Evolutionary conservation across 1,284 basidiomycete genomes (phyloP).

Genomic region (Ceratobasidium sp.): DNA sequence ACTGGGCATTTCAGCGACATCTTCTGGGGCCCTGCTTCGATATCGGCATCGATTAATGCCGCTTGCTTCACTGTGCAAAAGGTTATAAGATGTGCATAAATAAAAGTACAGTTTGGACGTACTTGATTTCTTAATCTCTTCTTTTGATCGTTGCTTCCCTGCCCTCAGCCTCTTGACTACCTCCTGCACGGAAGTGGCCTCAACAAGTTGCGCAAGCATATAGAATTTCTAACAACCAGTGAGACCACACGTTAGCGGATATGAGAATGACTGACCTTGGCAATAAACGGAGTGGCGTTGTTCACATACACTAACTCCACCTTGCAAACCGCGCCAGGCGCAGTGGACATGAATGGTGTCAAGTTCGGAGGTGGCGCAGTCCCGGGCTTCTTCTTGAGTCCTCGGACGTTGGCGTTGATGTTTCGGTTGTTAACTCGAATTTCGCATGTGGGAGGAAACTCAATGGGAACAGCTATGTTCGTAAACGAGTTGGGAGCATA

Average conservation of each 20-base stretch:
- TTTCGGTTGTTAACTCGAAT: slow-evolving; percentile 81
- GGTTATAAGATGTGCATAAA: slow-evolving; percentile 17
- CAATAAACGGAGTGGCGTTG: slow-evolving; percentile 56
- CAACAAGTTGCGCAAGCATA: slow-evolving; percentile 84
- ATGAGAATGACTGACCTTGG: slow-evolving; percentile 46
- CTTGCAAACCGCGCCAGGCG: slow-evolving; percentile 65
- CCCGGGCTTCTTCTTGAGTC: slow-evolving; percentile 95
- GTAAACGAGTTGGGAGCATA: slow-evolving; percentile 62
- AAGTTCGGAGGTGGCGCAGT: slow-evolving; percentile 93
- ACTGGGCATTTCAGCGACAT: slow-evolving; percentile 94
- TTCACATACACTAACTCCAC: slow-evolving; percentile 93
- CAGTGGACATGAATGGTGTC: slow-evolving; percentile 66
- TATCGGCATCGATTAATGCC: slow-evolving; percentile 82
- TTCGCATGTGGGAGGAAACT: slow-evolving; percentile 93
- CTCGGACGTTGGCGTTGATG: slow-evolving; percentile 84
- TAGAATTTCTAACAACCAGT: slow-evolving; percentile 76
- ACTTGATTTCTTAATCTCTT: slow-evolving; percentile 78
- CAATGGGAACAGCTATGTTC: slow-evolving; percentile 69
- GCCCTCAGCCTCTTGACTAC: slow-evolving; percentile 75
- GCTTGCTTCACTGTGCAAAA: slow-evolving; percentile 67
- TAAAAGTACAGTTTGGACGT: slow-evolving; percentile 50
- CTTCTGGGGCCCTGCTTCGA: slow-evolving; percentile 84
- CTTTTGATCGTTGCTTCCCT: slow-evolving; percentile 70
- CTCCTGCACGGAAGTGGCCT: slow-evolving; percentile 71
- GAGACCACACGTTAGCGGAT: slow-evolving; percentile 20